Conservation (phyloP, 805 yeast species). For the Lachancea cidri region DNA sequence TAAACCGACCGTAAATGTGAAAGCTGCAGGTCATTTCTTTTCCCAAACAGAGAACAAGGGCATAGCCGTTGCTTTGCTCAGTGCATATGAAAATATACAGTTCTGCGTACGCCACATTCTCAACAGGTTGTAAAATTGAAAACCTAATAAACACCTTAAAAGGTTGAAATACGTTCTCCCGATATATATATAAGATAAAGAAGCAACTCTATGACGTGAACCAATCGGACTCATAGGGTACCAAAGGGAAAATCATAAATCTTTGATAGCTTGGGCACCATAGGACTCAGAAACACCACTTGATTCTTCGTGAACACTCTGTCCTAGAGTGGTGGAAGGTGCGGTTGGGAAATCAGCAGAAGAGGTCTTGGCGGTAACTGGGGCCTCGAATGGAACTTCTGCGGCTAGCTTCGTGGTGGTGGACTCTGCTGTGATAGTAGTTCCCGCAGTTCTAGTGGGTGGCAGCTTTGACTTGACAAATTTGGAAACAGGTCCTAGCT, state of each 20-base stretch:
- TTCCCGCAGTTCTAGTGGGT: conserved; percentile 60
- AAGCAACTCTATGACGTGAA: neutral
- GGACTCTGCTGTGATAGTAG: conserved; percentile 46
- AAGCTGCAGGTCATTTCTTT: too few species aligned
- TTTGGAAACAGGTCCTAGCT: conserved; percentile 62
- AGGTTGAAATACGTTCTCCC: neutral
- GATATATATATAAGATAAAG: neutral
- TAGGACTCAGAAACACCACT: conserved; percentile 1
- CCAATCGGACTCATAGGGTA: neutral
- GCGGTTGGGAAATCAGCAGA: conserved; percentile 37
- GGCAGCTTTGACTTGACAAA: conserved; percentile 42
- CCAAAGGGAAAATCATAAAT: neutral
- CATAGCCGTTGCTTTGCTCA: too few species aligned
- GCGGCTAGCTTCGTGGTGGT: conserved; percentile 25
- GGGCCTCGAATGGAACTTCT: conserved; percentile 23
- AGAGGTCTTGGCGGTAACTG: conserved; percentile 17
- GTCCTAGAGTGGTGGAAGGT: conserved; percentile 22
- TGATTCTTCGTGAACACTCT: conserved; percentile 3
- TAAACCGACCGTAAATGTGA: too few species aligned
- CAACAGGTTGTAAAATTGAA: too few species aligned
- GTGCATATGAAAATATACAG: too few species aligned
- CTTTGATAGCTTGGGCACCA: neutral
- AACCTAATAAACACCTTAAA: neutral
- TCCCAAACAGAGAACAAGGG: too few species aligned
- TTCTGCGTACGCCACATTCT: too few species aligned